phyloP scores from a whole-genome alignment of 139 green algal genomes.

The Yamagishiella unicocca region DNA sequence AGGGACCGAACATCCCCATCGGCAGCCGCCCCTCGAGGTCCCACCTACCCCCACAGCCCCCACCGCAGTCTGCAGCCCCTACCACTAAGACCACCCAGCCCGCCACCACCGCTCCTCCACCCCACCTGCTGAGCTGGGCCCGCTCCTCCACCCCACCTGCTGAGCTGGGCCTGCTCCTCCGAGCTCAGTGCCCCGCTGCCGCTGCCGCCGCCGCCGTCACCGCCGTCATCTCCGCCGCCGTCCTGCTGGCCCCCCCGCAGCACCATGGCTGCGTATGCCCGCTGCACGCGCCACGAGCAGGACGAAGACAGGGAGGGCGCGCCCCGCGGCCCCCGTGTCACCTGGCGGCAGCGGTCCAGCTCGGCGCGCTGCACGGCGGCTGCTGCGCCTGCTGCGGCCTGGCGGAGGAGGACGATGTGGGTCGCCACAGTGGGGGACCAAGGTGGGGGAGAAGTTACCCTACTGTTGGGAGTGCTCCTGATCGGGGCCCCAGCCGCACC shows the following conservation, averaged over 20 bases:
- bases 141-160: no score
- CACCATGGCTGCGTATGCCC: constrained; percentile 47
- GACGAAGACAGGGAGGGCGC: background rate
- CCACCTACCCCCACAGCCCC: background rate
- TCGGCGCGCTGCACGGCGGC: constrained; percentile 3
- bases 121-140: background rate
- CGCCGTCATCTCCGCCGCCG: constrained; percentile 1
- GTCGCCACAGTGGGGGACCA: no score
- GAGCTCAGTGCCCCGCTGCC: background rate
- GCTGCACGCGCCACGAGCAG: background rate
- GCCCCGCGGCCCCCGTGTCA: constrained; percentile 1
- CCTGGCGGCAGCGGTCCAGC: constrained; percentile 16
- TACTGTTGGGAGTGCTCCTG: no score
- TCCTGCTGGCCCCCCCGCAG: background rate
- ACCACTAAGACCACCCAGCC: no score
- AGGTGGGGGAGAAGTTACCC: background rate
- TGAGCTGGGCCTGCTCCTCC: constrained; percentile 4
- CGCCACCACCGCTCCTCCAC: no score
- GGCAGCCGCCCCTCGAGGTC: no score
- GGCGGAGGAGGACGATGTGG: background rate
- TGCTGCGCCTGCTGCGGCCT: background rate
- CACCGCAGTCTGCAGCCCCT: no score
- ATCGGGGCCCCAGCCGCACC: no score
- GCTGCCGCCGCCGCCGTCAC: constrained; percentile 9
- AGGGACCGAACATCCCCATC: no score